phyloP scores from a whole-genome alignment of 805 yeast species.

The Blastobotrys mokoenaii region DNA sequence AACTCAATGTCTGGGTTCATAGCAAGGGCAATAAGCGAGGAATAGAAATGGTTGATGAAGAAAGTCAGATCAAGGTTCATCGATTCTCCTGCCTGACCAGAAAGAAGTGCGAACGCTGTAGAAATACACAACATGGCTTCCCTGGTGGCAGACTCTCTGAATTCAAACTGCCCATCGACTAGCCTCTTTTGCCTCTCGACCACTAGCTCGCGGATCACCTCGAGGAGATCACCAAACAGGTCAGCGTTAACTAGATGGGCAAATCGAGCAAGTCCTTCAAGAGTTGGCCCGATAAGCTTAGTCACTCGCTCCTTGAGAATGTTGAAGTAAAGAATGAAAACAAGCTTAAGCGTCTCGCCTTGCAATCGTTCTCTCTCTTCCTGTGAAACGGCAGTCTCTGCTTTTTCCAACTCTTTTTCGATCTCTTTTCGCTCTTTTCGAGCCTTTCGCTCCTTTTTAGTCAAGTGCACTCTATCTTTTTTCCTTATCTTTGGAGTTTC shows the following conservation, averaged over 20 bases:
- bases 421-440: conserved; percentile 80
- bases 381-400: conserved; percentile 79
- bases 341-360: conserved; percentile 67
- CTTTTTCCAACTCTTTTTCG: conserved; percentile 80
- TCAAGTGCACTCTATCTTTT: conserved; percentile 82
- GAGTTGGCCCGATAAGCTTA: conserved; percentile 70
- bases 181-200: conserved; percentile 35
- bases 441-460: conserved; percentile 83
- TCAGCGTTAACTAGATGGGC: conserved; percentile 93
- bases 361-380: conserved; percentile 83
- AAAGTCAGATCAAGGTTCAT: conserved; percentile 73
- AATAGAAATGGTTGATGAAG: conserved; percentile 69
- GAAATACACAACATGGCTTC: conserved; percentile 75
- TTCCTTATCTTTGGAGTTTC: conserved; percentile 52
- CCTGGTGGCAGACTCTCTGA: conserved; percentile 36
- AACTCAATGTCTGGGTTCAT: conserved; percentile 80
- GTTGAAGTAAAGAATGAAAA: conserved; percentile 68
- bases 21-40: conserved; percentile 56
- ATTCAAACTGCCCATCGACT: conserved; percentile 40
- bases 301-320: conserved; percentile 57
- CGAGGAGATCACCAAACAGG: conserved; percentile 83
- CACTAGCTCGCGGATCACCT: conserved; percentile 78
- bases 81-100: conserved; percentile 64
- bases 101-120: conserved; percentile 80
- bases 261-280: conserved; percentile 84